Conservation (phyloP, 208 protist genomes). For the Trichomonas tenax region DNA sequence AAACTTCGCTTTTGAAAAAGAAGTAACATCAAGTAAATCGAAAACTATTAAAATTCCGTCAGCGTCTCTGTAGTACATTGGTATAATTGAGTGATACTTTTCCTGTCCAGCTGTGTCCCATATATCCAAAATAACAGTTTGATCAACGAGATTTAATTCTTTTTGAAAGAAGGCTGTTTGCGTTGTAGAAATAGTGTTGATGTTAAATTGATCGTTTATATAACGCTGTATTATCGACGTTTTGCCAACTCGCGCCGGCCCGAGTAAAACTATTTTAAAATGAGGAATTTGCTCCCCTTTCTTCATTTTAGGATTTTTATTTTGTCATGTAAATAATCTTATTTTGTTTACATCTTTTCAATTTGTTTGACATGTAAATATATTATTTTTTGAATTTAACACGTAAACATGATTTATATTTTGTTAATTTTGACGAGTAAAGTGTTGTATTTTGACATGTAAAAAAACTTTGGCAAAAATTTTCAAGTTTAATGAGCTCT, state of each 20-base stretch:
- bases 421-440: too few species aligned
- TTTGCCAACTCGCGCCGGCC: background rate
- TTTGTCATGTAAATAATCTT: background rate
- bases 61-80: constrained; percentile 89
- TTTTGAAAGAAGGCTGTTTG: background rate
- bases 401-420: too few species aligned
- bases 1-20: constrained; percentile 24
- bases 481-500: too few species aligned
- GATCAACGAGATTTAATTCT: background rate
- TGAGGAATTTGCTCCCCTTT: background rate
- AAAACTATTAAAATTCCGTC: constrained; percentile 86
- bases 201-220: background rate
- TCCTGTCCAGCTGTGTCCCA: constrained; percentile 48
- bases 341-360: too few species aligned
- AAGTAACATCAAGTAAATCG: constrained; percentile 44
- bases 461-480: too few species aligned
- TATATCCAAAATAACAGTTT: background rate
- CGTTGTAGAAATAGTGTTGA: background rate
- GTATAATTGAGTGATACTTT: constrained; percentile 61
- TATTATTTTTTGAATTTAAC: too few species aligned
- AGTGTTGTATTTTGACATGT: too few species aligned
- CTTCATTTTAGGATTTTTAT: background rate
- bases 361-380: too few species aligned
- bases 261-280: background rate
- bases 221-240: background rate